Base-by-base conservation (phyloP, 352 stramenopile genomes). In the Phytophthora niederhauseri region DNA sequence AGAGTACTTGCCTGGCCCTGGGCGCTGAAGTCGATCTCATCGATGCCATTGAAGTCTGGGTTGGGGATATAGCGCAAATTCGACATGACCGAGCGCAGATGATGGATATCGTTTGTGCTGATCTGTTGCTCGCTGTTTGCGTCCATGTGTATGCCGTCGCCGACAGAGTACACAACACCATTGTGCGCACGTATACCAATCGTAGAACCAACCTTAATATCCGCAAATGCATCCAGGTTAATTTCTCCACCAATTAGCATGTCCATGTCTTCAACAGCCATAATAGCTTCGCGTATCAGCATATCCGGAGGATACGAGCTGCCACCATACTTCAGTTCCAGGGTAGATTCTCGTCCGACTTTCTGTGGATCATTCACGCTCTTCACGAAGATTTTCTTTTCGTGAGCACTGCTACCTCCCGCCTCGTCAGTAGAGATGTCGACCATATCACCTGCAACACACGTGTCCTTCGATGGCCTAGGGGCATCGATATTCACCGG, bases 1-100 rank as follows among this genome's bases (percentile, higher is more conserved):
- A 84, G 54, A n/a, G 49, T 70, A 1, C 26, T 64, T 24, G 57
- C 24, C n/a, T 69, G 60, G 7, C 51, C 38, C 24, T 30, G 45
- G 15, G 58, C 20, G 30, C 53, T 61, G 19, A 76, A 63, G 15
- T 51, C 7, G 52, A 79, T 57, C 24, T 73, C 34, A 57, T 79
- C 72, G 17, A 66, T 64, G 28, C 72, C 72, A 28, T 72, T 72
- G 24, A 79, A 79, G 46, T 76, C 49, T 28, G 28, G 17, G 14
- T 57, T 66, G 4, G 72, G 57, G 15, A 49, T 26, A 19, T 76
- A 76, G 38, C 36, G 71, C 45, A 75, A 48, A 30, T 57, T 71
- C 1, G 41, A 56, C 48, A 60, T 52, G 14, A 72, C 31, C 6
- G 28, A 52, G 55, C 49, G 52, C 50, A 78, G 45, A 17, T 50